phyloP scores from a whole-genome alignment of 2,329 filamentous ascomycete species.

The Pyrenochaeta sp. region DNA sequence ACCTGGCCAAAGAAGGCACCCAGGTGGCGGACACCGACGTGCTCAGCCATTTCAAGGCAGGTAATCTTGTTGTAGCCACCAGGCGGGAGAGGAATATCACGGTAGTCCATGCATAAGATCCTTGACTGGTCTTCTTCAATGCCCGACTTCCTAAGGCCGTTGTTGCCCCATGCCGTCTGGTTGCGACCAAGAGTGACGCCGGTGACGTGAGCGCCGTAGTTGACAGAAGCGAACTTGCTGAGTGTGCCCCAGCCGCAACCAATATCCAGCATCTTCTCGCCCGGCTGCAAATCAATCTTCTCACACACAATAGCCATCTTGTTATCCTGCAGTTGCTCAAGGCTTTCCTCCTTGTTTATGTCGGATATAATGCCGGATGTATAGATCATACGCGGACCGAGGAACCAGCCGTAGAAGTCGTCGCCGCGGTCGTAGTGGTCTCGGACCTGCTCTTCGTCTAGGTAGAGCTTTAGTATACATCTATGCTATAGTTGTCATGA shows the following conservation, averaged over 20 bases:
- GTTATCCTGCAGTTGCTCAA: slow-evolving; percentile 97
- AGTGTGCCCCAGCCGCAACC: slow-evolving; percentile 99
- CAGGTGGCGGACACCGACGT: slow-evolving; percentile 94
- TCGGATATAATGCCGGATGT: slow-evolving; percentile 94
- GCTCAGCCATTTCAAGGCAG: slow-evolving; percentile 97
- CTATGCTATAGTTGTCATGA: neutral
- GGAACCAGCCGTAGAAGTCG: slow-evolving; percentile 98
- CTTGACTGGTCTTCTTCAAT: slow-evolving; percentile 87
- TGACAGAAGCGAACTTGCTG: slow-evolving; percentile 87
- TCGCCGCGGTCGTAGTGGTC: slow-evolving; percentile 98
- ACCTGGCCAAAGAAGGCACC: slow-evolving; percentile 82
- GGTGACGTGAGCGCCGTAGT: slow-evolving; percentile 86
- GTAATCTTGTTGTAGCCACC: slow-evolving; percentile 93
- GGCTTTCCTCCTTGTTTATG: slow-evolving; percentile 82
- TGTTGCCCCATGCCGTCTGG: slow-evolving; percentile 97
- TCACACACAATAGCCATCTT: slow-evolving; percentile 95
- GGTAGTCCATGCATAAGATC: slow-evolving; percentile 96
- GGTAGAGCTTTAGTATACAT: neutral
- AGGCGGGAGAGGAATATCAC: slow-evolving; percentile 83
- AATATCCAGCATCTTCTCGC: slow-evolving; percentile 88
- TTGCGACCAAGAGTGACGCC: slow-evolving; percentile 95
- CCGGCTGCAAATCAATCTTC: slow-evolving; percentile 85
- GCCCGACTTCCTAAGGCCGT: slow-evolving; percentile 80
- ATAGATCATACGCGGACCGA: slow-evolving; percentile 98
- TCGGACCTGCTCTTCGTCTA: slow-evolving; percentile 96